Base-by-base conservation (phyloP, 345 rosid species). In the Tarenaya hassleriana region DNA sequence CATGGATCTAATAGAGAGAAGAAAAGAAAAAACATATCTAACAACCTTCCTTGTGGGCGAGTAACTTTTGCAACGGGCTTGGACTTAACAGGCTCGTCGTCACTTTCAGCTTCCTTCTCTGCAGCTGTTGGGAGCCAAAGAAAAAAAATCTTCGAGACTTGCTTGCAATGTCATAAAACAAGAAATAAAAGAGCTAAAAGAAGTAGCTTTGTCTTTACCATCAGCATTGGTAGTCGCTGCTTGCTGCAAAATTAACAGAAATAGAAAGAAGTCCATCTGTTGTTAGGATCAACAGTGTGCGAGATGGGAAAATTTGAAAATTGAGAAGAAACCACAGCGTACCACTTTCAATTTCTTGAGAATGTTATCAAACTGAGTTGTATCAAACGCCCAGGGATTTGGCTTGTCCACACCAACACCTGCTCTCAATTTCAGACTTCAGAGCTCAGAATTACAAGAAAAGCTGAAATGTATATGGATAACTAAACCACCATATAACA, bases 301-400 rank as follows among this genome's bases (percentile, higher is more conserved):
- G 10, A 50, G 4, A 0, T 3, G 9, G 31, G 3, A 15, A 24
- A n/a, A 31, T 2, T 27, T 24, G 29, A 15, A 0, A 47, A 3
- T 3, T 7, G 0, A 48, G 29, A 55, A 24, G 43, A 3, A 10
- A 5, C 16, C 5, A 24, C 29, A 24, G 29, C 29, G 34, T 67
- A 88, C 98, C 97, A 92, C 98, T 83, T 79, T 88, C 77, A 92
- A 60, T 75, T 88, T 77, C 70, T 85, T 83, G 51, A 92, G 94
- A 58, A 92, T 88, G 63, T 77, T 79, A 75, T 92, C 97, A 40
- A 92, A 92, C 61, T 88, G 98, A 10, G 97, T 73, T 2, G 97
- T 81, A 74, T 92, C 97, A 33, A 92, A 92, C 7, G 98, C 96
- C 98, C 97, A 92, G 1, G 76, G 77, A 52, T 85, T 92, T 1